phyloP scores from a whole-genome alignment of 495 filamentous ascomycete genomes.

The Sphaerosporella brunnea region DNA sequence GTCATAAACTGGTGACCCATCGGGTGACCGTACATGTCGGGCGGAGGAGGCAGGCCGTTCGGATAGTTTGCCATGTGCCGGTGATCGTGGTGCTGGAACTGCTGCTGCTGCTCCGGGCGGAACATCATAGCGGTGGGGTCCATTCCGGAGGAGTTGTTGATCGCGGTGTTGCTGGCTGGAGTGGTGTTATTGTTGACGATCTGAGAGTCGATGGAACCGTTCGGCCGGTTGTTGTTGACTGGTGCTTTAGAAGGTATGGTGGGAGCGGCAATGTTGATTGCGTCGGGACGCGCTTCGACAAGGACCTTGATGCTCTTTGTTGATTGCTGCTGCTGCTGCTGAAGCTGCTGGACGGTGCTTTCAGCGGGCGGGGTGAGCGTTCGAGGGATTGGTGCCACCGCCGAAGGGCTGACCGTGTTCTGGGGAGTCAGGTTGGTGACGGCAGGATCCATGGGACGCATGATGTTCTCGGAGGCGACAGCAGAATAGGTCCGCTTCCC shows the following conservation, averaged over 20 bases:
- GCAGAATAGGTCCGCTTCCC: conserved; percentile 19
- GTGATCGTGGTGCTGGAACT: too few species aligned
- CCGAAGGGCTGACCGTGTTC: conserved; percentile 7
- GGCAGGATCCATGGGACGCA: conserved; percentile 8
- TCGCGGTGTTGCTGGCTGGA: too few species aligned
- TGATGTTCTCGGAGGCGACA: conserved; percentile 2
- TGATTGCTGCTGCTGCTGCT: too few species aligned
- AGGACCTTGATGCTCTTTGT: too few species aligned
- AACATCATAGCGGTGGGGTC: conserved; percentile 1
- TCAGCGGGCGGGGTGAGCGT: conserved; percentile 18
- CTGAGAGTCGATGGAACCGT: background rate
- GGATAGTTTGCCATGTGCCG: conserved; percentile 3
- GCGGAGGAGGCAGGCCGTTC: background rate
- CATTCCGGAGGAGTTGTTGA: too few species aligned
- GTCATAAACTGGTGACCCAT: conserved; percentile 1
- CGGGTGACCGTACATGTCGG: conserved; percentile 4
- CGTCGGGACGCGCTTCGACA: background rate
- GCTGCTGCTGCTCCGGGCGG: background rate
- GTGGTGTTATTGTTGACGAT: background rate
- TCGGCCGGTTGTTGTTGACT: too few species aligned
- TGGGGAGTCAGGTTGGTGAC: conserved; percentile 8
- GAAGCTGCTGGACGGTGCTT: background rate
- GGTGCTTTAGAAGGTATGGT: background rate
- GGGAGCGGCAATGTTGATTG: background rate
- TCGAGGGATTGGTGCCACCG: conserved; percentile 7